Evolutionary conservation across 2,329 filamentous ascomycete species (phyloP), one percentile per base, ranked within the genome.

Genomic region (Furcasterigmium sp.): DNA sequence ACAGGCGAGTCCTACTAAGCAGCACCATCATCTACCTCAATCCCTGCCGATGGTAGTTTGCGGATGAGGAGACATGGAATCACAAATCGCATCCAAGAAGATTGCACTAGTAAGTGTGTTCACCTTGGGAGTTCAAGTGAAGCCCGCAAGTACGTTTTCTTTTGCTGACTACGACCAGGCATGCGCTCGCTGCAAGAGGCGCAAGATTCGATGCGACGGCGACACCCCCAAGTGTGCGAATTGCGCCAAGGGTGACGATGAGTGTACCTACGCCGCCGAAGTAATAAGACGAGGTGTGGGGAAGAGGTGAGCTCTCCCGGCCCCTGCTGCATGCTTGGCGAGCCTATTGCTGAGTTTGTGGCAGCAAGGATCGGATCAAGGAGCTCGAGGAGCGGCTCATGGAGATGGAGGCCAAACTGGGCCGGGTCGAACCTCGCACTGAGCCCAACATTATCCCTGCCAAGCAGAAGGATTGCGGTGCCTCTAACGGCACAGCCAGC

Each of bases 141-240:
- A n/a, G n/a, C n/a, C n/a, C 4, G 14, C 19, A 18, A 36, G 15
- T 17, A 5, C 11, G 14, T 9, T 38, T 15, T 26, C 23, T 26
- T 7, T 7, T 26, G 11, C 23, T 26, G 23, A 26, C 23, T 21
- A 15, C 10, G n/a, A 13, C 6, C 8, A 49, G 47, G 45, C 47
- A 14, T 49, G 47, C 28, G 23, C 45, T 13, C 42, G 47, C 45
- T 49, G 47, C 13, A 36, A 47, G n/a, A 45, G 41, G 2, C 47
- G 46, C 20, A 49, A 49, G 29, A 45, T 47, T 25, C 46, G 46
- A 17, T 49, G 47, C 13, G 47, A 49, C 15, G 47, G 45, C 2
- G 42, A 8, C 19, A 36, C 17, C 10, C 47, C 47, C n/a, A 42
- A 42, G 3, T 49, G 47, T 17, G 42, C 47, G 26, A 21, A 45